These are phyloP conservation scores for Scytalidium lignicola DNA, from an alignment of 2,329 filamentous ascomycete genomes.

Conservation along the genomic window DNA sequence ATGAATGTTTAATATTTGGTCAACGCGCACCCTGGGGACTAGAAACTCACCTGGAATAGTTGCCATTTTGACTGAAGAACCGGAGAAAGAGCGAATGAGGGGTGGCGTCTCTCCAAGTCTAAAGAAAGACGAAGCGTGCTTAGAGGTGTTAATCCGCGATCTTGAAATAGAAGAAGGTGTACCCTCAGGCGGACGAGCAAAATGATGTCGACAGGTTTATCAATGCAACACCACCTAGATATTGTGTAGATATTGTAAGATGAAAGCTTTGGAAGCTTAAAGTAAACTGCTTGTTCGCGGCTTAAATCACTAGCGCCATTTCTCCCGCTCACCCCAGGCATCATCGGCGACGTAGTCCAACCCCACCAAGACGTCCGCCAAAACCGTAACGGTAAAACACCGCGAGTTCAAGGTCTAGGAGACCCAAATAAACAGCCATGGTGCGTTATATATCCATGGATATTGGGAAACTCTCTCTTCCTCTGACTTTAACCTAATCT, in stretches of 20 bases:
- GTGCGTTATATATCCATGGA: constrained; percentile 6
- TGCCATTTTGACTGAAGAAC: constrained; percentile 19
- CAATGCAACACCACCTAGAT: neutral
- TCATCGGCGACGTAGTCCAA: constrained; percentile 10
- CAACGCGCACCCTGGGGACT: neutral
- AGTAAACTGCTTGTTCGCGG: constrained; percentile 7
- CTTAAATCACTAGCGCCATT: constrained; percentile 10
- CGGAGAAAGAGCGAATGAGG: neutral
- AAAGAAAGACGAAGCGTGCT: neutral
- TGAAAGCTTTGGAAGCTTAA: neutral
- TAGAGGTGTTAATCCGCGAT: neutral
- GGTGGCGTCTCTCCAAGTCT: neutral
- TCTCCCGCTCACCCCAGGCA: constrained; percentile 10
- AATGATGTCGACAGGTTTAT: too few relatives aligned
- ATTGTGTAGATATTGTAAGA: neutral
- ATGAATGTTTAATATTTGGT: constrained; percentile 12
- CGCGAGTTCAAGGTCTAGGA: neutral
- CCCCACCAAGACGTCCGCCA: constrained; percentile 22
- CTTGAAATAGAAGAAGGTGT: constrained; percentile 1
- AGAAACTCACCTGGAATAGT: constrained; percentile 26
- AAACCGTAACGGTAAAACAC: constrained; percentile 1
- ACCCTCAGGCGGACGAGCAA: constrained; percentile 1
- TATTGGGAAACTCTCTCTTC: neutral
- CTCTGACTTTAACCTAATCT: neutral
- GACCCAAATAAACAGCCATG: constrained; percentile 13